Conservation (phyloP, 2,329 filamentous ascomycete species). For the Fonsecaea erecta region DNA sequence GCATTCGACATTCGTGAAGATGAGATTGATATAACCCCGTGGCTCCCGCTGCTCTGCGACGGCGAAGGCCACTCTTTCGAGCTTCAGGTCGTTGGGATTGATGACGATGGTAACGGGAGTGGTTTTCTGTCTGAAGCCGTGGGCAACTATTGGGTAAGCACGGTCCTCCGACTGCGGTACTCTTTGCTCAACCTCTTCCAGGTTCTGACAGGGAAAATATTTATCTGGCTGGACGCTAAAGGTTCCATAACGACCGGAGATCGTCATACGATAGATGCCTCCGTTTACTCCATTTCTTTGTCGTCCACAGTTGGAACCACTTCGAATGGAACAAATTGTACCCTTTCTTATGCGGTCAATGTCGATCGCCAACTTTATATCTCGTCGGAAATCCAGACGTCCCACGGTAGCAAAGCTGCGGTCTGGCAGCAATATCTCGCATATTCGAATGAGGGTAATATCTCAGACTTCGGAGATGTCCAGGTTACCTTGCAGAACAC, state of each 20-base stretch:
- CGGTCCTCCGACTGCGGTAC: not conserved
- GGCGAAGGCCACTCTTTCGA: slow-evolving; percentile 4
- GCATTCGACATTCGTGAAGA: slow-evolving; percentile 13
- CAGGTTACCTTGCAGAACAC: not conserved
- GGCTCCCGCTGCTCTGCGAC: slow-evolving; percentile 8
- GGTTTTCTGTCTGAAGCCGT: not conserved
- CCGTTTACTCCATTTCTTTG: not conserved
- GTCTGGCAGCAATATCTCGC: slow-evolving; percentile 4
- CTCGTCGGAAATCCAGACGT: slow-evolving; percentile 3
- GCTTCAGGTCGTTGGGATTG: not conserved
- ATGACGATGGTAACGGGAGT: not conserved
- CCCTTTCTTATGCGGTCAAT: slow-evolving; percentile 3
- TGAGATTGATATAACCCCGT: slow-evolving; percentile 13
- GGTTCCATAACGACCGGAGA: not conserved
- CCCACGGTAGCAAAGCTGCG: not conserved
- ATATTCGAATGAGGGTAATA: slow-evolving; percentile 3
- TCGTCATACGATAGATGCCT: not conserved
- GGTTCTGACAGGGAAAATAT: slow-evolving; percentile 8
- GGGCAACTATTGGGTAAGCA: slow-evolving; percentile 10
- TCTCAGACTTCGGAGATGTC: not conserved
- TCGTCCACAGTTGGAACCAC: not conserved
- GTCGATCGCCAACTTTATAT: slow-evolving; percentile 2
- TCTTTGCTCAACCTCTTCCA: not conserved
- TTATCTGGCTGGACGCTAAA: slow-evolving; percentile 6
- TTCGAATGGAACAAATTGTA: slow-evolving; percentile 6